A percentile compares a stretch with the other conserved stretches of the same genome.
Conservation (phyloP, 2,329 filamentous ascomycete genomes). For the Cytospora leucostoma region DNA sequence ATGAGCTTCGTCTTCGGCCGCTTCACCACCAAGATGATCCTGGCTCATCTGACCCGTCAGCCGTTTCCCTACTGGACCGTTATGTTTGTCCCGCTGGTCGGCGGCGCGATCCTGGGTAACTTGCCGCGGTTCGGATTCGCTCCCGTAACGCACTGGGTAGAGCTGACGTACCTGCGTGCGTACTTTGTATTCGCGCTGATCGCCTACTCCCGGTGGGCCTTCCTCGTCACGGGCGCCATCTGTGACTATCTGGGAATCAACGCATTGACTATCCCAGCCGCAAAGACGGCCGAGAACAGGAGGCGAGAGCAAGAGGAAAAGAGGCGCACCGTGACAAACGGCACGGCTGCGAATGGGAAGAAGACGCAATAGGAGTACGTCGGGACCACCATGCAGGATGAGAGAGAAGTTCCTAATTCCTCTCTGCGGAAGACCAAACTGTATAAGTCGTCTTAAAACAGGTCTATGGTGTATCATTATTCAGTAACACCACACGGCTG, state of each 20-base stretch:
- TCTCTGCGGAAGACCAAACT: background rate
- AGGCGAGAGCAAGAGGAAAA: constrained; percentile 39
- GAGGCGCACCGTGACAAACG: constrained; percentile 30
- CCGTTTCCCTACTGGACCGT: constrained; percentile 97
- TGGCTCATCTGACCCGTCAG: constrained; percentile 89
- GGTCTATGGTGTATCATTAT: background rate
- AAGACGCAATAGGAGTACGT: constrained; percentile 31
- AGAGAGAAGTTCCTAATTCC: background rate
- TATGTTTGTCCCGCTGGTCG: constrained; percentile 82
- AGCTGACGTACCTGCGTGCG: constrained; percentile 78
- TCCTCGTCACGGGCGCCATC: constrained; percentile 86
- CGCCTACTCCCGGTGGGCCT: constrained; percentile 93
- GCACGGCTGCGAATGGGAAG: constrained; percentile 32
- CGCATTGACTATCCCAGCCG: constrained; percentile 78
- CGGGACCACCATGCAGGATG: background rate
- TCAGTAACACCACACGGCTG: background rate
- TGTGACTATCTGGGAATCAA: constrained; percentile 92
- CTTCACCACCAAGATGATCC: constrained; percentile 98
- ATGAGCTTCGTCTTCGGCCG: constrained; percentile 97
- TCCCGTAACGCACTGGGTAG: constrained; percentile 63
- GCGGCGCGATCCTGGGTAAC: constrained; percentile 81
- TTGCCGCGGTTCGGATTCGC: constrained; percentile 74
- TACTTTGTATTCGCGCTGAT: constrained; percentile 82
- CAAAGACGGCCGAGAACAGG: constrained; percentile 60
- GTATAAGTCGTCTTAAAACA: background rate